Evolutionary conservation across 148 eudicot species (phyloP).

Genomic region (Chenopodium quinoa): DNA sequence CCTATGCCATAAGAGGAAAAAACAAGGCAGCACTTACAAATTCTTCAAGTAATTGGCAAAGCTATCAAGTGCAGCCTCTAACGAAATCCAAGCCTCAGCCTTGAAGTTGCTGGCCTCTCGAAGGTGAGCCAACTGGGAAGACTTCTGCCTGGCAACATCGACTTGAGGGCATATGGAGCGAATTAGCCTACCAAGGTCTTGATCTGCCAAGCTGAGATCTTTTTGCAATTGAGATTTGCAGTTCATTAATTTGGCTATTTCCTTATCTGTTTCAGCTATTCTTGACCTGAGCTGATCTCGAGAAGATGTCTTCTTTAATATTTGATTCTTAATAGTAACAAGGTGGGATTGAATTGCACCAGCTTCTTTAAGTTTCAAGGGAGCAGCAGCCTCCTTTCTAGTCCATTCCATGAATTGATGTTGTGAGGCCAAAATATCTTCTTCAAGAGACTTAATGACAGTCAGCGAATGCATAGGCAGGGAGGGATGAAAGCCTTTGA

Average conservation of each 20-base stretch:
- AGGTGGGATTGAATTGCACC: background rate
- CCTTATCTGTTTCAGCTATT: background rate
- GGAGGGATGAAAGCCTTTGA: background rate
- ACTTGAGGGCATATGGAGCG: background rate
- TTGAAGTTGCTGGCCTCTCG: background rate
- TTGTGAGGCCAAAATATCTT: background rate
- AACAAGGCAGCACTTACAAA: background rate
- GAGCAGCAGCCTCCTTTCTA: background rate
- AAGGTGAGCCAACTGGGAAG: background rate
- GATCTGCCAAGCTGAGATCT: background rate
- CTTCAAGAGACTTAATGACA: background rate
- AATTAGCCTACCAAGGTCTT: background rate
- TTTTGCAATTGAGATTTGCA: background rate
- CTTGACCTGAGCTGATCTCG: background rate
- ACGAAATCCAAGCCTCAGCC: background rate
- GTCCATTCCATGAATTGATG: background rate
- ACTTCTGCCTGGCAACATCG: background rate
- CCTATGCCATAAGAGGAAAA: no score
- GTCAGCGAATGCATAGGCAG: background rate
- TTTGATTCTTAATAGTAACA: background rate
- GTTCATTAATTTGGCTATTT: background rate
- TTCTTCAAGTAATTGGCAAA: background rate
- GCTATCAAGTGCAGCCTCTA: constrained; percentile 1
- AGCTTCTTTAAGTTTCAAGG: background rate
- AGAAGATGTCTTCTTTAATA: background rate